Base-by-base conservation (phyloP, 2,329 filamentous ascomycete species). In the Claviceps purpurea region DNA sequence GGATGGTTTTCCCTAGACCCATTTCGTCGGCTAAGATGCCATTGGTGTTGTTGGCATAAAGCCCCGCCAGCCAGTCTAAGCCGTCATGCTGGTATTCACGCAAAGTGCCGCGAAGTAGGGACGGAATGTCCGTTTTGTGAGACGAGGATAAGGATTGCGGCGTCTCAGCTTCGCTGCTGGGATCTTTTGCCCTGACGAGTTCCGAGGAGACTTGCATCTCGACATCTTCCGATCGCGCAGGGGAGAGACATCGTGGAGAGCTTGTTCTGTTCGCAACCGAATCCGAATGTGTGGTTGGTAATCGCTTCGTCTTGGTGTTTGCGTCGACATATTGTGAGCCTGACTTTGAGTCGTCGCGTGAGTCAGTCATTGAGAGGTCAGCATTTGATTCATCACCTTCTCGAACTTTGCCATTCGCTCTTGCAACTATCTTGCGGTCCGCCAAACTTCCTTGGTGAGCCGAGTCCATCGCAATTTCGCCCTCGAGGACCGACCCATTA, bases 11-110 rank as follows among this genome's bases (percentile, higher is more conserved):
- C 8, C 93, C 93, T 3, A 98, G 77, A 57, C 93, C 93, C 93
- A 98, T 98, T 65, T 98, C 93, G 63, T 98, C 94, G 1, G 93
- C 93, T 20, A 98, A 73, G 51, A 98, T 98, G 22, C 93, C 93
- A 62, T 97, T 98, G 26, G 91, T 95, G 56, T 86, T 85, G 57
- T 93, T 94, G 16, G 84, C 84, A 64, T 98, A 97, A 1, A 98
- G 76, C 0, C 89, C 88, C 2, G 90, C 89, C 47, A 98, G 81
- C 93, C 93, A 98, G 65, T 98, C 93, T 7, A 98, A 72, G n/a
- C 93, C 94, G 62, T 88, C 87, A 62, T 96, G 93, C 61, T 98
- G 93, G 63, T 98, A 98, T 65, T 95, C 91, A 65, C 94, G 86
- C 11, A 98, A 72, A 0, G 82, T 95, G 20, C 93, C 93, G 49